Evolutionary conservation across 2,329 filamentous ascomycete genomes (phyloP).

Genomic region (Fusarium gaditjirri): DNA sequence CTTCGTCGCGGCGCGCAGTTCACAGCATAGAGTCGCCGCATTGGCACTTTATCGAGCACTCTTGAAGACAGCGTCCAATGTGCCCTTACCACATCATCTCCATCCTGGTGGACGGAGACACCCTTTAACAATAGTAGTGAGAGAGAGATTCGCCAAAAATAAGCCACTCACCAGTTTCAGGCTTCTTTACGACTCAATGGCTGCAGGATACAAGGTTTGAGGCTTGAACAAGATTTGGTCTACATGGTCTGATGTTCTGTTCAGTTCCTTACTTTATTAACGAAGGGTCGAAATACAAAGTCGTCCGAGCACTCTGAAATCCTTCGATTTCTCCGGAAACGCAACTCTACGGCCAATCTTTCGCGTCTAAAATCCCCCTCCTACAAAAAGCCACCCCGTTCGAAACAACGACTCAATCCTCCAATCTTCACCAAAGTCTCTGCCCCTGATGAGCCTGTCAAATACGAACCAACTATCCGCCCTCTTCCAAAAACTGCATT

Average conservation of each 20-base stretch:
- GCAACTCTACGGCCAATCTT: conserved; percentile 31
- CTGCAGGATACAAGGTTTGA: conserved; percentile 73
- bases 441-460: conserved; percentile 50
- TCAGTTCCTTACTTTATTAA: conserved; percentile 56
- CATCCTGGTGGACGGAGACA: conserved; percentile 44
- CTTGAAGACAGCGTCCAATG: conserved; percentile 64
- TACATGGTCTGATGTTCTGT: conserved; percentile 1
- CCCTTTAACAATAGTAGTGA: conserved; percentile 68
- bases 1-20: conserved; percentile 61
- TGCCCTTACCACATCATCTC: conserved; percentile 62
- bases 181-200: conserved; percentile 70
- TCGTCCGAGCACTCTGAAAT: conserved; percentile 56
- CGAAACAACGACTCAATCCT: conserved; percentile 27
- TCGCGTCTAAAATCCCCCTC: conserved; percentile 29
- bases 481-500: conserved; percentile 63
- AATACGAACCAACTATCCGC: conserved; percentile 59
- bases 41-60: conserved; percentile 79
- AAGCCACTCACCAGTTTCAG: conserved; percentile 66
- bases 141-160: conserved; percentile 71
- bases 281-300: conserved; percentile 51
- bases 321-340: conserved; percentile 53
- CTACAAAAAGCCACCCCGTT: conserved; percentile 8
- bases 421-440: conserved; percentile 51
- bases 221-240: neutral
- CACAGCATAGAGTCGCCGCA: conserved; percentile 66